A percentile compares a stretch with the other conserved stretches of the same genome.
Evolutionary conservation across 1,139 yeast genomes (phyloP).

Genomic region (Geotrichum phurueaensis): DNA sequence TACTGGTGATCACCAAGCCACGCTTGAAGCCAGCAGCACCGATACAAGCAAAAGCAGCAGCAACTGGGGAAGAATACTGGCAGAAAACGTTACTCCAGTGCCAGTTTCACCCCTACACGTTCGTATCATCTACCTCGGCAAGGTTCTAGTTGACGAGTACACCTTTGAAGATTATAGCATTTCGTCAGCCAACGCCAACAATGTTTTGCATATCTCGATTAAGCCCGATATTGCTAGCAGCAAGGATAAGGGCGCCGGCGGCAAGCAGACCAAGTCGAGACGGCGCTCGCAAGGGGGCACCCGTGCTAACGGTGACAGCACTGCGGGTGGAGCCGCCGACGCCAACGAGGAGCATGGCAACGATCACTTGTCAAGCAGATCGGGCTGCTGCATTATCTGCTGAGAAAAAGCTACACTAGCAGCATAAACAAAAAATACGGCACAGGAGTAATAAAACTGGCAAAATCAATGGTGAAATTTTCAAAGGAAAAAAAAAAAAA

Average conservation of each 20-base stretch:
- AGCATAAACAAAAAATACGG: background rate
- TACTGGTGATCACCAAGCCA: background rate
- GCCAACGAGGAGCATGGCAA: background rate
- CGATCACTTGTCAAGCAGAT: background rate
- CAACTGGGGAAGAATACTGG: background rate
- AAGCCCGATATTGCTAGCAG: conserved; percentile 25
- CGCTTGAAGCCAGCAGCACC: background rate
- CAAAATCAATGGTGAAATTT: background rate
- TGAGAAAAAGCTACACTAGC: background rate
- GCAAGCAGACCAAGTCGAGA: background rate
- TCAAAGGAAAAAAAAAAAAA: background rate
- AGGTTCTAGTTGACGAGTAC: conserved; percentile 29
- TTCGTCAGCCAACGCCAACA: conserved; percentile 20
- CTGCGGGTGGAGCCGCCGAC: background rate
- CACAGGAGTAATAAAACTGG: background rate
- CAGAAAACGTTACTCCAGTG: conserved; percentile 1
- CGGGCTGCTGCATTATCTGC: conserved; percentile 4
- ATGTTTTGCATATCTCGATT: conserved; percentile 31
- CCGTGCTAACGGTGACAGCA: background rate
- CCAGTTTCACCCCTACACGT: conserved; percentile 20
- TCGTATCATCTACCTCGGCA: conserved; percentile 32
- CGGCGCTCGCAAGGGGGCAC: background rate
- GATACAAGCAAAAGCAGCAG: background rate
- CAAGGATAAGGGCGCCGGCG: background rate
- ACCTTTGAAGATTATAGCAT: conserved; percentile 26